Evolutionary conservation across 805 yeast species (phyloP), one percentile per base, ranked within the genome.

Genomic region (Wickerhamomyces kurtzmanii): DNA sequence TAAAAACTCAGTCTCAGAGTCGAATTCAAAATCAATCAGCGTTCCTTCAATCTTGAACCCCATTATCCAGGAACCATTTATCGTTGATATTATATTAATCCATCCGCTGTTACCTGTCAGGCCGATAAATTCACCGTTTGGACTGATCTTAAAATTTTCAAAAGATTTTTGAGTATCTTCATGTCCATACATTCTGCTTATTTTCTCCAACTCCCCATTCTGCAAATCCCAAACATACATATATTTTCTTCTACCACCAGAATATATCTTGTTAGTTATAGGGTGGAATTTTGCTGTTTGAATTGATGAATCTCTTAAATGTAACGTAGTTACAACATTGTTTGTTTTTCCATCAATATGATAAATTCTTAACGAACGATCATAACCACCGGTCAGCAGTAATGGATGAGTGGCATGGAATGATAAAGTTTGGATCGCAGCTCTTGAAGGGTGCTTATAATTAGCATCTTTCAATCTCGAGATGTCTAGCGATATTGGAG

Each of bases 161-260:
- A 86, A 84, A 8, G 93, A 77, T 40, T 71, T 69, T 59, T 89
- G 97, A 20, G 78, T 72, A 20, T 67, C 59, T 47, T 84, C 95
- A 46, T 87, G 94, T 4, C 98, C 98, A 50, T 87, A 89, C 65
- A 89, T 57, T 53, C 96, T 72, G 30, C 82, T 72, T 22, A 91
- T 74, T 55, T 87, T 91, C 39, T 86, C 94, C 24, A 86, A 73
- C 12, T 61, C 64, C 9, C 89, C 86, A 2, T 68, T 58, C 11
- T 73, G 71, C 28, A 91, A 62, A 52, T 86, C 87, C 95, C 97
- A 87, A 27, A 85, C 76, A 56, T 81, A 84, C 84, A 91, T 77
- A 49, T 78, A 87, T 32, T 83, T 68, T 59, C 98, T 73, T 57
- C 96, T 74, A 34, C 97, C 98, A 36, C 81, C 94, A 3, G 93